Conservation (phyloP, 2,329 filamentous ascomycete genomes). For the Hyphodiscus sp. region DNA sequence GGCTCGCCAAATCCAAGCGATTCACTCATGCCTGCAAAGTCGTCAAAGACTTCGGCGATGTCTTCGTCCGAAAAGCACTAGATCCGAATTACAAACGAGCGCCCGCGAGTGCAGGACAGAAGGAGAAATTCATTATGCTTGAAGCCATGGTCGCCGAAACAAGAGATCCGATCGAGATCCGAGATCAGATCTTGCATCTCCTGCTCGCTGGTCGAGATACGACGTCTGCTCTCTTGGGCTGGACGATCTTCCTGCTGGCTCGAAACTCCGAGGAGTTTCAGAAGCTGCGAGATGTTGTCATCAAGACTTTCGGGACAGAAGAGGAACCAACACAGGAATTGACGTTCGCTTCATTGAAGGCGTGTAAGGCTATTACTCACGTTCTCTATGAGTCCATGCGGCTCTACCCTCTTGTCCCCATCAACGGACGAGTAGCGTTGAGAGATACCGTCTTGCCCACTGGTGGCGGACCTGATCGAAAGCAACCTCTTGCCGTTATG, state of each 20-base stretch:
- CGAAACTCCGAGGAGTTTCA: constrained; percentile 36
- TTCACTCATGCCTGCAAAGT: constrained; percentile 27
- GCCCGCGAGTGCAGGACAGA: constrained; percentile 11
- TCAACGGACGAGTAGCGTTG: constrained; percentile 24
- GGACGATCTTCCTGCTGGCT: constrained; percentile 35
- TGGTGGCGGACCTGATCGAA: constrained; percentile 29
- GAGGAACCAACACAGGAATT: constrained; percentile 10
- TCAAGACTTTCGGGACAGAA: constrained; percentile 26
- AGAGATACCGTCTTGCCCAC: constrained; percentile 27
- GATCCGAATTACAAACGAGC: constrained; percentile 26
- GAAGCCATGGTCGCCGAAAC: constrained; percentile 44
- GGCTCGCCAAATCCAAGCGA: constrained; percentile 22
- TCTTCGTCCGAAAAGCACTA: constrained; percentile 25
- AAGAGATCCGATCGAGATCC: constrained; percentile 31
- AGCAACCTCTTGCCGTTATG: constrained; percentile 24
- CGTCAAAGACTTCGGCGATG: constrained; percentile 18
- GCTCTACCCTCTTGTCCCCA: constrained; percentile 28
- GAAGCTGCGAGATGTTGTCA: constrained; percentile 38
- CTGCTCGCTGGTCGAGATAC: constrained; percentile 27
- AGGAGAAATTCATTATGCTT: constrained; percentile 34
- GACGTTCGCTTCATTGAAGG: constrained; percentile 20
- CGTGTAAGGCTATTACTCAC: constrained; percentile 19
- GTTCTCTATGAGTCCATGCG: constrained; percentile 25
- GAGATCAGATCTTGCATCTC: constrained; percentile 32
- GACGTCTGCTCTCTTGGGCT: constrained; percentile 27